Evolutionary conservation across 352 stramenopile genomes (phyloP).

Genomic region (Phytophthora pinifolia): DNA sequence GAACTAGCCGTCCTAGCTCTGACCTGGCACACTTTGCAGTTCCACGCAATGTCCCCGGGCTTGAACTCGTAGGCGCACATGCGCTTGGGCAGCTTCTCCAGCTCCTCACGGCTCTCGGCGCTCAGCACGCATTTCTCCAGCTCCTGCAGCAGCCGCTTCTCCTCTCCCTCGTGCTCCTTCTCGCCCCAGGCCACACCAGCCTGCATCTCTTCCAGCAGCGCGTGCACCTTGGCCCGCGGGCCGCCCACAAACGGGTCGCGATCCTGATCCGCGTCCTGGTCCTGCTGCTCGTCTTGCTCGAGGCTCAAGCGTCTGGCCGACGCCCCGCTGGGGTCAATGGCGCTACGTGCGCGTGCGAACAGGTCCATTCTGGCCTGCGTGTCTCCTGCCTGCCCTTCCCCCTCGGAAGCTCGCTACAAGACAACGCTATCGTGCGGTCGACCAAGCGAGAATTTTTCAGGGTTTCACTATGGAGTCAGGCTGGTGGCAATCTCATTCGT

Average conservation of each 20-base stretch:
- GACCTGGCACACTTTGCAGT: constrained; percentile 90
- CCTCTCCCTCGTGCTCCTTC: constrained; percentile 53
- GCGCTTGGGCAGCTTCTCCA: constrained; percentile 76
- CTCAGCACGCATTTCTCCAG: constrained; percentile 66
- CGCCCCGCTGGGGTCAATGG: constrained; percentile 27
- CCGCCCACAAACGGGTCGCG: constrained; percentile 1
- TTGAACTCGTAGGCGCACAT: constrained; percentile 95
- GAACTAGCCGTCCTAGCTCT: constrained; percentile 1
- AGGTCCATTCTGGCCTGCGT: constrained; percentile 31
- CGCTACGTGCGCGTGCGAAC: constrained; percentile 34
- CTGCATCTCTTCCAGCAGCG: constrained; percentile 64
- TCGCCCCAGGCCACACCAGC: constrained; percentile 45
- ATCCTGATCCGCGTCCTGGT: constrained; percentile 17
- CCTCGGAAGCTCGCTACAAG: neutral
- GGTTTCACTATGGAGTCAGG: constrained; percentile 3
- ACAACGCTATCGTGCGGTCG: constrained; percentile 12
- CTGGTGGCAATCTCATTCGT: constrained; percentile 3
- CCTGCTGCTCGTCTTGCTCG: constrained; percentile 10
- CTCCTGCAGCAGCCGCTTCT: constrained; percentile 47
- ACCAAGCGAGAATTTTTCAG: constrained; percentile 24
- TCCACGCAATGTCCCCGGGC: constrained; percentile 97
- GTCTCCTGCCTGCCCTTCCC: constrained; percentile 6
- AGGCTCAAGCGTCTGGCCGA: constrained; percentile 1
- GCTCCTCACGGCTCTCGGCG: constrained; percentile 36
- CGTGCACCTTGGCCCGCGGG: constrained; percentile 31